Evolutionary conservation across 1,284 basidiomycete genomes (phyloP), one percentile per base, ranked within the genome.

Genomic region (Trametes sp.): DNA sequence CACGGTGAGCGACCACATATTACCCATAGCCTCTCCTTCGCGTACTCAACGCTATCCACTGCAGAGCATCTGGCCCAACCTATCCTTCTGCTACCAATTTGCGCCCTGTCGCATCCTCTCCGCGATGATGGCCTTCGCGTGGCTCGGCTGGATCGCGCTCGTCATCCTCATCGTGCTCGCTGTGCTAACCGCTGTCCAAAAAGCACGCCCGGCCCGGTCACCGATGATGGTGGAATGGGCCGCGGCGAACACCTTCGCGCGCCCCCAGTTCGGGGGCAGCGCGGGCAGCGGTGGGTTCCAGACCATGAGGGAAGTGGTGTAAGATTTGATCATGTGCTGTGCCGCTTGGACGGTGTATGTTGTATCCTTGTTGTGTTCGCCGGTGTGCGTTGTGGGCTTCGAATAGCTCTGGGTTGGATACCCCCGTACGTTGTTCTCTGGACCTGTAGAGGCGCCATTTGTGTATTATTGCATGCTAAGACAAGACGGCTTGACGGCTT

Each of bases 101-200:
- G 72, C 79, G 60, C 72, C 85, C 0, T 92, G 90, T 70, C 82
- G 86, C 51, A 63, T 89, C 45, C 82, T 90, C 36, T 82, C 86
- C 4, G 86, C 88, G 1, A 78, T 92, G 69, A 78, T 90, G 48
- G 89, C 86, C 0, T 90, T 92, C 64, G 78, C 86, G 3, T 92
- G 89, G 89, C 77, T 90, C 5, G 80, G 82, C 36, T 90, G 87
- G 86, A 73, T 89, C 54, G 74, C 80, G 5, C 74, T 89, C 63
- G 80, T 83, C 19, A 75, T 76, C n/a, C 78, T 90, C 50, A 73
- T 86, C 45, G 71, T 79, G 46, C 69, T 83, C 13, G 82, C 78
- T 55, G 70, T 87, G 21, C 61, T 69, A 42, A 41, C 55, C 6
- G 53, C 59, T 26, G 62, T 67, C 7, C 38, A 62, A 19, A 69